These are phyloP conservation scores for Maudiozyma humilis DNA, from an alignment of 1,139 yeast genomes.

Conservation along the genomic window DNA sequence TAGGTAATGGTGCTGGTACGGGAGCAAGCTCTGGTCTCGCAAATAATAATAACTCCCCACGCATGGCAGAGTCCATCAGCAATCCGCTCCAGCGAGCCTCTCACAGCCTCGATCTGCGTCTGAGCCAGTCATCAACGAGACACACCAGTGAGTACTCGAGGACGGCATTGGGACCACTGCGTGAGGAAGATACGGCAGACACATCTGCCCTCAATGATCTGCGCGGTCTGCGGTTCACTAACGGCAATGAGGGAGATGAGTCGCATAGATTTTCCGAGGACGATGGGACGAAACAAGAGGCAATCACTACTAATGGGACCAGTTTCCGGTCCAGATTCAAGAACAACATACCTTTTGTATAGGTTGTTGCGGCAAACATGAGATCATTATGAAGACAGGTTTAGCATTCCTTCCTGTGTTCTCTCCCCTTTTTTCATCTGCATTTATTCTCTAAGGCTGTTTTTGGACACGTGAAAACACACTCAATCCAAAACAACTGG, in stretches of 20 bases:
- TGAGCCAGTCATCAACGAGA: slow-evolving; percentile 6
- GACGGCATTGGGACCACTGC: slow-evolving; percentile 14
- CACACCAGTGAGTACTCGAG: slow-evolving; percentile 9
- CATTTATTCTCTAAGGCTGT: too few relatives aligned
- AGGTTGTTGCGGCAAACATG: not conserved
- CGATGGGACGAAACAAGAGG: not conserved
- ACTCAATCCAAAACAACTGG: too few relatives aligned
- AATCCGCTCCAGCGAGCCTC: slow-evolving; percentile 7
- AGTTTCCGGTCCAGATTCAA: slow-evolving; percentile 7
- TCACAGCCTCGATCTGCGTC: slow-evolving; percentile 17
- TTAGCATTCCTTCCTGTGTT: too few relatives aligned
- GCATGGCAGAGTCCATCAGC: slow-evolving; percentile 8
- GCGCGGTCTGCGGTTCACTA: not conserved
- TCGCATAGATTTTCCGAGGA: not conserved
- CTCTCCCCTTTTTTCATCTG: not conserved
- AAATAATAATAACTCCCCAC: not conserved
- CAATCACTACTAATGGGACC: not conserved
- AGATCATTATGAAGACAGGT: too few relatives aligned
- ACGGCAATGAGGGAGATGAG: not conserved
- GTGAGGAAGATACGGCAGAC: slow-evolving; percentile 40
- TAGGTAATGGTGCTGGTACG: too few relatives aligned
- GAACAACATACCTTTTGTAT: slow-evolving; percentile 5
- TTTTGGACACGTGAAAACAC: too few relatives aligned
- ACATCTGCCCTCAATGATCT: slow-evolving; percentile 1
- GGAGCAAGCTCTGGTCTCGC: too few relatives aligned